Evolutionary conservation across 768 basidiomycete species (phyloP).

Genomic region (Epithele typhae): DNA sequence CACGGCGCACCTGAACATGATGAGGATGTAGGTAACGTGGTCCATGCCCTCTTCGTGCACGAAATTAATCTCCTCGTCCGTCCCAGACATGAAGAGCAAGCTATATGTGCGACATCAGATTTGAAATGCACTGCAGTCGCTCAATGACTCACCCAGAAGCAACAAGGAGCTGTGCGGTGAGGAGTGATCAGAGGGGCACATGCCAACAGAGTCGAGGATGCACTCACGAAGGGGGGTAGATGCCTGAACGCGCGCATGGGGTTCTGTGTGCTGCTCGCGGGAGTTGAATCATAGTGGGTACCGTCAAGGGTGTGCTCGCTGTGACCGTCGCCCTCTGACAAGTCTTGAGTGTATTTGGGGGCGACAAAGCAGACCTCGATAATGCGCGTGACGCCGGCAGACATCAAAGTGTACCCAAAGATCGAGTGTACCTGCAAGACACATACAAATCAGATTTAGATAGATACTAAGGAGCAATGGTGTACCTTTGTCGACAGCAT

Average conservation of each 20-base stretch:
- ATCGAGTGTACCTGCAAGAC: conserved; percentile 63
- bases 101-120: conserved; percentile 30
- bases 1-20: conserved; percentile 68
- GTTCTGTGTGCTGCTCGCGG: conserved; percentile 17
- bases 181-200: not conserved
- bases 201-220: conserved; percentile 5
- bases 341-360: conserved; percentile 29
- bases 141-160: conserved; percentile 56
- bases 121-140: not conserved
- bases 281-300: conserved; percentile 25
- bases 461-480: not conserved
- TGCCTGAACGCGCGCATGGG: conserved; percentile 71
- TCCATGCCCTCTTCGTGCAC: conserved; percentile 76
- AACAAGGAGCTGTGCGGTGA: conserved; percentile 52
- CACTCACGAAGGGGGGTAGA: conserved; percentile 82
- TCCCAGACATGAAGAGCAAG: conserved; percentile 87
- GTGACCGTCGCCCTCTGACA: conserved; percentile 43
- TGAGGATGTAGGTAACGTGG: conserved; percentile 85
- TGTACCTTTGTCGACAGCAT: conserved; percentile 78
- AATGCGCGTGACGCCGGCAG: conserved; percentile 75
- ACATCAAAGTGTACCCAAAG: conserved; percentile 84
- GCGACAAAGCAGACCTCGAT: conserved; percentile 81
- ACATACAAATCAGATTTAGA: too few species aligned
- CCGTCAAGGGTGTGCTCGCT: conserved; percentile 66
- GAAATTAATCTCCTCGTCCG: conserved; percentile 82